phyloP scores from a whole-genome alignment of 2,329 filamentous ascomycete genomes.

The Didymella exigua region DNA sequence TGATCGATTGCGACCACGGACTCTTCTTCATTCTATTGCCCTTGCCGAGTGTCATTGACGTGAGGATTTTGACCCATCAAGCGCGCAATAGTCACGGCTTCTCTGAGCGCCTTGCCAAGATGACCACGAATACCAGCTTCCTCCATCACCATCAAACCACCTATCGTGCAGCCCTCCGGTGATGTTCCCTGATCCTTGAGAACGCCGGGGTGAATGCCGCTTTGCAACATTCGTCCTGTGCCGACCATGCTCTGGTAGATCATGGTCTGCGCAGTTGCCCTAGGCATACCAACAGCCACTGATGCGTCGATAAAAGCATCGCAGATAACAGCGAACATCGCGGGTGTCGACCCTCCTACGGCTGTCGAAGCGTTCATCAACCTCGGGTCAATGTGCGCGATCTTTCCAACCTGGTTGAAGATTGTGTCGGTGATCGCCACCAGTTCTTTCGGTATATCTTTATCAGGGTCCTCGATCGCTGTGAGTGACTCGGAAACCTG shows the following conservation, averaged over 20 bases:
- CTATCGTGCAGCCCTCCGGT: slow-evolving; percentile 43
- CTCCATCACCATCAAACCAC: slow-evolving; percentile 42
- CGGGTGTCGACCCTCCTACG: slow-evolving; percentile 39
- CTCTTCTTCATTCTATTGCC: not conserved
- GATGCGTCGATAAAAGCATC: slow-evolving; percentile 42
- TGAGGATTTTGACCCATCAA: slow-evolving; percentile 50
- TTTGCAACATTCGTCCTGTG: slow-evolving; percentile 38
- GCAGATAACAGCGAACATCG: slow-evolving; percentile 41
- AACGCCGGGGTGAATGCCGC: slow-evolving; percentile 34
- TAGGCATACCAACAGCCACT: slow-evolving; percentile 37
- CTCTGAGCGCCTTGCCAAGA: slow-evolving; percentile 50
- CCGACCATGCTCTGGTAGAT: slow-evolving; percentile 43
- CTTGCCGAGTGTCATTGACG: slow-evolving; percentile 51
- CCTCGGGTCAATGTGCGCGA: slow-evolving; percentile 25
- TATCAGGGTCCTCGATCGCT: slow-evolving; percentile 34
- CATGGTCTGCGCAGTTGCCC: slow-evolving; percentile 32
- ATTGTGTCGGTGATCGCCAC: slow-evolving; percentile 27
- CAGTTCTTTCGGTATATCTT: slow-evolving; percentile 21
- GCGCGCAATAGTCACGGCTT: slow-evolving; percentile 55
- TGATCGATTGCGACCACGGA: not conserved
- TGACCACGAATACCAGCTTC: slow-evolving; percentile 36
- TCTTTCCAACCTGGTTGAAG: slow-evolving; percentile 33
- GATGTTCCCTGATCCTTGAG: slow-evolving; percentile 40
- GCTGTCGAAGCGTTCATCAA: slow-evolving; percentile 40
- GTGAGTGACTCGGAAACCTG: slow-evolving; percentile 53